These are phyloP conservation scores for Pestalotiopsis fici DNA, from an alignment of 2,329 filamentous ascomycete species.

Conservation along the genomic window DNA sequence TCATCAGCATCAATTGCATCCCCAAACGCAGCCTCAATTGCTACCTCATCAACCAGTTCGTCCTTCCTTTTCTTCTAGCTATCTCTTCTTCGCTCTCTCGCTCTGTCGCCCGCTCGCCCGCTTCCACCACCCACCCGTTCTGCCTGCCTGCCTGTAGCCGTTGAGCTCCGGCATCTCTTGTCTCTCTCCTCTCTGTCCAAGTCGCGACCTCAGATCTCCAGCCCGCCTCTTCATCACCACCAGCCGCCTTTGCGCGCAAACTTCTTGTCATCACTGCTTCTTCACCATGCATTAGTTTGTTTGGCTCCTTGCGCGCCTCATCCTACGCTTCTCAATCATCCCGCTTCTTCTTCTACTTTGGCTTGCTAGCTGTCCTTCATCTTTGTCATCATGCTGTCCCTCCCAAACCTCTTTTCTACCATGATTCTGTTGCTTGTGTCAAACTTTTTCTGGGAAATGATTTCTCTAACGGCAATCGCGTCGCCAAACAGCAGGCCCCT, in stretches of 20 bases:
- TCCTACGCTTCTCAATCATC: constrained; percentile 26
- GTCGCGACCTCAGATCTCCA: constrained; percentile 4
- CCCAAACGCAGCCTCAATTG: not conserved
- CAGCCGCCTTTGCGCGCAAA: constrained; percentile 16
- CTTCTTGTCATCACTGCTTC: constrained; percentile 21
- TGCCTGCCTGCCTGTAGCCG: not conserved
- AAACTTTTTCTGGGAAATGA: constrained; percentile 38
- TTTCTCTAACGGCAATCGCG: constrained; percentile 58
- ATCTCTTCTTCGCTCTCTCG: constrained; percentile 17
- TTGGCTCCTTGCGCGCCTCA: constrained; percentile 25
- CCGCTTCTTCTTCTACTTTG: constrained; percentile 25
- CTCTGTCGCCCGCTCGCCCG: constrained; percentile 14
- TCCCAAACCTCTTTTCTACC: not conserved
- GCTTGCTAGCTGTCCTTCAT: constrained; percentile 20
- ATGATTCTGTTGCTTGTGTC: constrained; percentile 20
- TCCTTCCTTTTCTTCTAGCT: constrained; percentile 27
- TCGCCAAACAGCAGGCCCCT: constrained; percentile 50
- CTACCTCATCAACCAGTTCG: constrained; percentile 26
- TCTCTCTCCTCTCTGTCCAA: not conserved
- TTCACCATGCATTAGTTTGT: constrained; percentile 27
- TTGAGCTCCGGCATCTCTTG: constrained; percentile 11
- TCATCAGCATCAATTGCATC: constrained; percentile 5
- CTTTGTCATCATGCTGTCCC: not conserved
- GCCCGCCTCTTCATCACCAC: constrained; percentile 11
- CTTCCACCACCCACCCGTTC: constrained; percentile 15